Base-by-base conservation (phyloP, 306 rosid species). In the Vigna nakashimae region DNA sequence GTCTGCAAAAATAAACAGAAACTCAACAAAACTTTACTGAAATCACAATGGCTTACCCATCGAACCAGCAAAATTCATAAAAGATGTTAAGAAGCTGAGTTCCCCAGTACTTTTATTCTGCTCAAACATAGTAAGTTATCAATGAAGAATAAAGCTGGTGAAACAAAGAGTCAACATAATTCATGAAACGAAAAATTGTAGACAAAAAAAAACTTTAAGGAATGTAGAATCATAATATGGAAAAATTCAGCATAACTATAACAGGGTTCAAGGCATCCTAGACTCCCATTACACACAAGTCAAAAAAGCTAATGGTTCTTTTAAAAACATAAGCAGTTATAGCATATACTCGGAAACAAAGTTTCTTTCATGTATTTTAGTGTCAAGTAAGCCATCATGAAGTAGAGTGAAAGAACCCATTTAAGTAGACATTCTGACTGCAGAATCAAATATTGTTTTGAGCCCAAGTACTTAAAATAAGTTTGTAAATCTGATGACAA, bases 41-140 rank as follows among this genome's bases (percentile, higher is more conserved):
- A 74, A 32, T 43, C 62, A 32, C 16, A 77, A 65, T 48, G 80
- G 79, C 97, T 78, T 89, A 95, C 98, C 99, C 87, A 86, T 81
- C 43, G 98, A 86, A 78, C 99, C 99, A 51, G 84, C 98, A 85
- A 86, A 89, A 80, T 92, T 95, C 98, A 92, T 95, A 18, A 90
- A 84, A 82, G 84, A 83, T n/a, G 99, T 96, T 82, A 96, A 67
- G 89, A 92, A 92, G 92, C 99, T 96, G 78, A 96, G 99, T 86
- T 96, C 91, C 78, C 98, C 99, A 2, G 99, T 92, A 77, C 97
- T 92, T 84, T 90, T 96, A 78, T 83, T 96, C 99, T 92, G 97
- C 76, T 49, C 76, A 83, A 62, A 73, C 75, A 86, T 20, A 79
- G 58, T 50, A 45, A 28, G 22, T 77, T 73, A 81, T 72, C 55